Evolutionary conservation across 805 yeast genomes (phyloP).

Genomic region (Candida ascalaphidarum): DNA sequence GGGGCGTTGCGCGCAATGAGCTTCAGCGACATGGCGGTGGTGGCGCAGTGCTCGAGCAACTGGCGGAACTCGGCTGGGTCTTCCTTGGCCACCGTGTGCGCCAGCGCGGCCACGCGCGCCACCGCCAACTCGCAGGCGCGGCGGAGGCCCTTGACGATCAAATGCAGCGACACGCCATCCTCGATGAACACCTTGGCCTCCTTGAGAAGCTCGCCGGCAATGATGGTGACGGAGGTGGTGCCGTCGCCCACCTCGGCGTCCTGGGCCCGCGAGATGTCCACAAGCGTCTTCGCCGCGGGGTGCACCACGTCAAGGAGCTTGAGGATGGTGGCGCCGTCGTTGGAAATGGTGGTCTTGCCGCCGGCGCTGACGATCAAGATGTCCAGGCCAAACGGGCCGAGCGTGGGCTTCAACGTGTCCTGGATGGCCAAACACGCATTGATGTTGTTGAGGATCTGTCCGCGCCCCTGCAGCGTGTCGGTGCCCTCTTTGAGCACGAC

Average conservation of each 20-base stretch:
- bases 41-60: slow-evolving; percentile 84
- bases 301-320: slow-evolving; percentile 91
- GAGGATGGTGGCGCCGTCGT: slow-evolving; percentile 96
- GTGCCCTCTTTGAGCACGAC: slow-evolving; percentile 98
- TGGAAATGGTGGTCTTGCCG: slow-evolving; percentile 90
- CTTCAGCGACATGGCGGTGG: slow-evolving; percentile 96
- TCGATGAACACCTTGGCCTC: slow-evolving; percentile 88
- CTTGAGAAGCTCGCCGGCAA: slow-evolving; percentile 91
- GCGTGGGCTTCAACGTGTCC: slow-evolving; percentile 88
- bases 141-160: slow-evolving; percentile 81
- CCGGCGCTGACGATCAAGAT: slow-evolving; percentile 76
- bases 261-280: slow-evolving; percentile 90
- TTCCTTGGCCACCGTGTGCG: slow-evolving; percentile 55
- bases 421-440: slow-evolving; percentile 97
- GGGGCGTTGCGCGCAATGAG: slow-evolving; percentile 79
- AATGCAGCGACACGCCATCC: slow-evolving; percentile 90
- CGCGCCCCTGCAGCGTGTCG: slow-evolving; percentile 92
- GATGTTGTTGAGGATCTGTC: slow-evolving; percentile 90
- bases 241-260: slow-evolving; percentile 99
- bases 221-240: slow-evolving; percentile 88
- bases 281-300: slow-evolving; percentile 96
- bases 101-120: slow-evolving; percentile 60
- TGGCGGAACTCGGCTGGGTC: slow-evolving; percentile 54
- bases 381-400: slow-evolving; percentile 97
- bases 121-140: slow-evolving; percentile 75